Base-by-base conservation (phyloP, 2,329 filamentous ascomycete species). In the Amesomyces nigricolor region DNA sequence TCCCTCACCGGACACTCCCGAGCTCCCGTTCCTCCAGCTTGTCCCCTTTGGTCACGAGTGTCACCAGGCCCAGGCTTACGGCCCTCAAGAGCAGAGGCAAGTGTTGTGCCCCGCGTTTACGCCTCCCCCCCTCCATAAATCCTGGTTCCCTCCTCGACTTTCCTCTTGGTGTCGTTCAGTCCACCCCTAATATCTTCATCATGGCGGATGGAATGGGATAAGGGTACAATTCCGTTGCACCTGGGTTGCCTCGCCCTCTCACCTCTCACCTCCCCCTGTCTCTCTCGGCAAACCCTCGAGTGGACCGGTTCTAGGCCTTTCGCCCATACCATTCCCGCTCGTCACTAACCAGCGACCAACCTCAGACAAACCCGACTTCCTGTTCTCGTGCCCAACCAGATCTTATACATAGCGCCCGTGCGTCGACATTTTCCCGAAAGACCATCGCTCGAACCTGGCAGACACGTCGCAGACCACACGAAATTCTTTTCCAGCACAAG, bases 261-360 rank as follows among this genome's bases (percentile, higher is more conserved):
- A 46, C 47, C 44, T 57, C 49, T 17, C 47, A 39, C 37, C 17
- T 29, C 19, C 56, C 56, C 54, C 51, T 58, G 53, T 51, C 47
- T 47, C 30, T 51, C 45, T 45, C 52, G 35, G 53, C 51, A 45
- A 14, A 42, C 47, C 48, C 45, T 53, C 45, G 37, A 42, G 58
- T 60, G 58, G 54, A 58, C 51, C 60, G 54, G 58, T 51, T 51
- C 58, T 54, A 42, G 58, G 55, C 57, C 51, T 53, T 56, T 57
- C 37, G 46, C 53, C 54, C 59, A 56, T 43, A 49, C 17, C 39
- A 14, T 50, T 54, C 48, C 55, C 30, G 40, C 54, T 54, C 7
- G 50, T 49, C 51, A 39, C 58, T 60, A 48, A 60, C 58, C 51
- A 53, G 42, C 35, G 17, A 37, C 46, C 37, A 45, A 48, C 53